These are phyloP conservation scores for Sarocladium strictum DNA, from an alignment of 2,329 filamentous ascomycete genomes.

Conservation along the genomic window DNA sequence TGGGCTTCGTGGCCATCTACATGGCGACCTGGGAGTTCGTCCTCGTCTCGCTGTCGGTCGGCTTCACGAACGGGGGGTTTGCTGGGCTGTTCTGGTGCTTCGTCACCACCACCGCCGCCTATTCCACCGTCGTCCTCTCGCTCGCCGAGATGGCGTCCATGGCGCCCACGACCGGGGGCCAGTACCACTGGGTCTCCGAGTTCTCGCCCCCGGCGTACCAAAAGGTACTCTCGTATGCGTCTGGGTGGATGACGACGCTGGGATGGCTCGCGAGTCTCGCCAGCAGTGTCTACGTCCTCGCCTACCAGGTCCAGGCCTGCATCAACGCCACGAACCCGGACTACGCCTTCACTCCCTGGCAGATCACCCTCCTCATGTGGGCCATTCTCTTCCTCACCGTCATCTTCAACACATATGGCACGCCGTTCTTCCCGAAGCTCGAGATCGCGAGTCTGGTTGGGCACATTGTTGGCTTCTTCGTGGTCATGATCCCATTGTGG, in stretches of 20 bases:
- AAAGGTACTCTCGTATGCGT: conserved; percentile 47
- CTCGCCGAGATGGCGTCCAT: no score
- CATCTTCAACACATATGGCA: conserved; percentile 44
- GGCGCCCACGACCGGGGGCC: conserved; percentile 50
- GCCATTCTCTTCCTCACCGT: conserved; percentile 39
- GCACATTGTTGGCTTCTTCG: conserved; percentile 34
- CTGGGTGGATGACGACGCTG: conserved; percentile 39
- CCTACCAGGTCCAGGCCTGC: conserved; percentile 38
- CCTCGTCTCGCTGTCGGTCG: no score
- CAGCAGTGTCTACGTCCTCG: conserved; percentile 33
- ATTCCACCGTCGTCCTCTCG: no score
- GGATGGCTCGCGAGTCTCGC: conserved; percentile 39
- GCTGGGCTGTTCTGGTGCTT: no score
- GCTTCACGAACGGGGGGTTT: no score
- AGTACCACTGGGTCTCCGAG: conserved; percentile 54
- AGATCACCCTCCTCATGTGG: conserved; percentile 43
- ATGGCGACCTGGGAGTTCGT: no score
- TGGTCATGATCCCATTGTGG: conserved; percentile 24
- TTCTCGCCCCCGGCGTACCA: conserved; percentile 42
- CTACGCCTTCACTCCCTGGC: conserved; percentile 37
- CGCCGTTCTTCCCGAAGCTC: conserved; percentile 39
- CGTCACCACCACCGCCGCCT: no score
- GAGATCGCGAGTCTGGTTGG: conserved; percentile 44
- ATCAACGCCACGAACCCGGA: conserved; percentile 30
- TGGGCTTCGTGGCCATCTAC: no score